Evolutionary conservation across 129 eudicot genomes (phyloP).

Genomic region (Erigeron canadensis): DNA sequence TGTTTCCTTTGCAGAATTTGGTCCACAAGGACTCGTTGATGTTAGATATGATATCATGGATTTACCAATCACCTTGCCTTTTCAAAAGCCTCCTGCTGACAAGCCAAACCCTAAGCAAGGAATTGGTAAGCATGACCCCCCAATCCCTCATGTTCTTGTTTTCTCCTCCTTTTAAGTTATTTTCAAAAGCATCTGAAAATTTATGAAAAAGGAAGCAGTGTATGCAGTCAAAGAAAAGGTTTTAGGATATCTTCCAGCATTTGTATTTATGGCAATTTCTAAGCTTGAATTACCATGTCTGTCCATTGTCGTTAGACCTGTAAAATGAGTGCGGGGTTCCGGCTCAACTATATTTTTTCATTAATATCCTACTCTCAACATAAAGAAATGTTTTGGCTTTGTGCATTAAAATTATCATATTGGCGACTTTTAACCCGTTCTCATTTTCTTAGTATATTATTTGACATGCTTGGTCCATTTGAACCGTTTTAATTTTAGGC

Average conservation of each 20-base stretch:
- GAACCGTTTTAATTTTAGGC: no score
- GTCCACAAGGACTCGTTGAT: constrained; percentile 56
- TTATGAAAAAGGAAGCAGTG: not conserved
- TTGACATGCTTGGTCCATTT: no score
- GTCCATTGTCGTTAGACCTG: not conserved
- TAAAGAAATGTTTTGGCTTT: no score
- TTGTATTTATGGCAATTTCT: constrained; percentile 5
- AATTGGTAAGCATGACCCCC: constrained; percentile 53
- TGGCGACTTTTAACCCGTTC: no score
- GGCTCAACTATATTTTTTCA: no score
- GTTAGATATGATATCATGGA: constrained; percentile 83
- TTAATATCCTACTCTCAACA: no score
- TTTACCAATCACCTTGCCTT: constrained; percentile 79
- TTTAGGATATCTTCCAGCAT: constrained; percentile 8
- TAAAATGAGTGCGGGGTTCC: no score
- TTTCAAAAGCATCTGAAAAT: not conserved
- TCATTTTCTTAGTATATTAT: no score
- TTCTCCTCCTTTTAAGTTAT: not conserved
- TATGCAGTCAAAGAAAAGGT: not conserved
- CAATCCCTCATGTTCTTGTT: constrained; percentile 10
- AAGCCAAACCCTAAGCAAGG: constrained; percentile 99
- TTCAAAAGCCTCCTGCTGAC: constrained; percentile 89
- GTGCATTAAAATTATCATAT: no score
- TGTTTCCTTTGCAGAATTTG: constrained; percentile 49
- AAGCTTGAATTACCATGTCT: not conserved